Base-by-base conservation (phyloP, 345 rosid species). In the Rhodamnia argentea region DNA sequence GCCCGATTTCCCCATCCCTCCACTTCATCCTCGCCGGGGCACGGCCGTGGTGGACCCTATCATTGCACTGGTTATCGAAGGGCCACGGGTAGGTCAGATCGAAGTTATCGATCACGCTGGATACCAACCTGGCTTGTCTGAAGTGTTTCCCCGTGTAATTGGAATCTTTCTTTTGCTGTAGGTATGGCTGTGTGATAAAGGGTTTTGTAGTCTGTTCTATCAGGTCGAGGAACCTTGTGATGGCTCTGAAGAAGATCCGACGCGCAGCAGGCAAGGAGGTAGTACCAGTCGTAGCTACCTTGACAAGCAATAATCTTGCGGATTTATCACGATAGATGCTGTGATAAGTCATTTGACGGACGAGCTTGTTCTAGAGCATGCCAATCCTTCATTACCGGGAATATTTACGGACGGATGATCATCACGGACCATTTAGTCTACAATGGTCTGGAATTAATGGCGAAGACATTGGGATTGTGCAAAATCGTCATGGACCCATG, bases 21-120 rank as follows among this genome's bases (percentile, higher is more conserved):
- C 99, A 97, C 87, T 85, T 87, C 96, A 92, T 92, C 93, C 94
- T 94, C 10, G 88, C 89, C 1, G 99, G 99, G 76, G 95, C 93
- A 86, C 99, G 93, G 27, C 99, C 99, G 32, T 97, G 96, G 86
- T 97, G 99, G 23, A 97, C 99, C 0, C 99, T 99, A 40, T 97
- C 98, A 5, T 90, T 97, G 87, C 99, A 96, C 59, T 98, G 88
- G 83, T 95, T 96, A 90, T 96, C 98, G 40, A 86, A 97, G 91
- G 96, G 99, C 99, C 99, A 97, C 1, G 99, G 98, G 89, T 85
- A 95, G 14, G 99, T 97, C 94, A 97, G 90, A 86, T 97, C 99
- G 0, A 96, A 96, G 89, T 96, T 91, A 87, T 96, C 99, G 0
- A 97, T 91, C 87, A 97, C 95, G 22, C 95, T 90, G 5, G 96